Evolutionary conservation across 768 basidiomycete genomes (phyloP).

Genomic region (Infundibulicybe gibba): DNA sequence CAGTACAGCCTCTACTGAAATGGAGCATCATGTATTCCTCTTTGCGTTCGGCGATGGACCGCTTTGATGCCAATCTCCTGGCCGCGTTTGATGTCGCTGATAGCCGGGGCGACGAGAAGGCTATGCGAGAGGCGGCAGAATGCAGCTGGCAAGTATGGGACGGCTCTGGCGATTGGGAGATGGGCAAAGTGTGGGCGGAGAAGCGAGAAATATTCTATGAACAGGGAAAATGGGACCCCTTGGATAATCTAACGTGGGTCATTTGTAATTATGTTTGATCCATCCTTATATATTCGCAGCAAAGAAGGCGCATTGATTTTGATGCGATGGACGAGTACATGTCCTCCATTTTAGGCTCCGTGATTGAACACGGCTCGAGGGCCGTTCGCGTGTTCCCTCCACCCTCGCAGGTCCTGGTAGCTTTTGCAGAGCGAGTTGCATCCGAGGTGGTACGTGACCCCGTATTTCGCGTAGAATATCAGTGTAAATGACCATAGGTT

Average conservation of each 20-base stretch:
- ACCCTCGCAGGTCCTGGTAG: conserved; percentile 68
- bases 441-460: conserved; percentile 67
- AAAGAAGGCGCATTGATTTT: conserved; percentile 71
- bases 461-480: conserved; percentile 2
- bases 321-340: conserved; percentile 95
- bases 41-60: conserved; percentile 76
- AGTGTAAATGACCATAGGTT: conserved; percentile 43
- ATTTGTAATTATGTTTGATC: neutral
- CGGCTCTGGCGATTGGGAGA: conserved; percentile 70
- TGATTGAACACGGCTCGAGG: conserved; percentile 72
- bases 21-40: conserved; percentile 63
- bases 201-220: conserved; percentile 94
- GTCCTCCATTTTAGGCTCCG: conserved; percentile 54
- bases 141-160: conserved; percentile 86
- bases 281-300: conserved; percentile 24
- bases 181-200: conserved; percentile 94
- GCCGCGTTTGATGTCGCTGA: conserved; percentile 89
- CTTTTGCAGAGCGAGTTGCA: conserved; percentile 83
- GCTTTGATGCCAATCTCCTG: conserved; percentile 86
- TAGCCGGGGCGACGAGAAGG: conserved; percentile 60
- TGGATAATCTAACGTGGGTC: conserved; percentile 78
- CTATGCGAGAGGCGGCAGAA: conserved; percentile 79
- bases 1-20: conserved; percentile 65
- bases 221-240: conserved; percentile 70
- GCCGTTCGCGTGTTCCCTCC: conserved; percentile 88